Base-by-base conservation (phyloP, 2,329 filamentous ascomycete genomes). In the Monosporascus ibericus region DNA sequence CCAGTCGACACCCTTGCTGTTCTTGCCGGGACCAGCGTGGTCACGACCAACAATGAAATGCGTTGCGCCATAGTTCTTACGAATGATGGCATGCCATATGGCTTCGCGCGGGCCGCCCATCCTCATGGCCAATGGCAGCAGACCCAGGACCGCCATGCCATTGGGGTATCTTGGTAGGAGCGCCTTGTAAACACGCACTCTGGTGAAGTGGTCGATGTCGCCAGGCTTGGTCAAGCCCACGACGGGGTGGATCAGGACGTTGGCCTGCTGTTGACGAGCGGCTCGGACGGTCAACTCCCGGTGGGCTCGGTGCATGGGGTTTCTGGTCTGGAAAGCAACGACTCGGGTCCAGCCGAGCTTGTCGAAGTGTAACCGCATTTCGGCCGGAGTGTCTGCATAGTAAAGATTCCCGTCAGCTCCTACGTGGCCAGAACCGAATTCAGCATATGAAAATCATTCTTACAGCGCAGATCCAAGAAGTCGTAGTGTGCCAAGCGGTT, bases 1-100 rank as follows among this genome's bases (percentile, higher is more conserved):
- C 78, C 96, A 95, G 70, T 99, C 94, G 65, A 89, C 85, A 54
- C 94, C 94, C 76, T 92, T 85, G 80, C 90, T 95, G 85, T 97
- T 97, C 84, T 95, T 96, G 68, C 94, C 94, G 44, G 94, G 94
- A 48, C 94, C 94, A 60, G 94, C 94, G 75, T 99, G 94, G 76
- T 99, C 94, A 77, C 94, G 90, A 56, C 94, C 94, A 60, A 99
- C 92, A 65, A 99, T 99, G 80, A 99, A 99, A 81, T 99, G 94
- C 17, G 94, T 97, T 47, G 92, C 91, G 66, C 94, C 94, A 77
- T 96, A 92, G 76, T 99, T 99, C 86, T 97, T 99, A 70, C 94
- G 91, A 80, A 99, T 99, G 67, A 99, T 96, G 68, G 94, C 94
- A 80, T 99, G 94, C 94, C 94, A 99, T 76, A 99, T 91, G 63